Evolutionary conservation across 441 rosid species (phyloP).

Genomic region (Arabidopsis hybrid): DNA sequence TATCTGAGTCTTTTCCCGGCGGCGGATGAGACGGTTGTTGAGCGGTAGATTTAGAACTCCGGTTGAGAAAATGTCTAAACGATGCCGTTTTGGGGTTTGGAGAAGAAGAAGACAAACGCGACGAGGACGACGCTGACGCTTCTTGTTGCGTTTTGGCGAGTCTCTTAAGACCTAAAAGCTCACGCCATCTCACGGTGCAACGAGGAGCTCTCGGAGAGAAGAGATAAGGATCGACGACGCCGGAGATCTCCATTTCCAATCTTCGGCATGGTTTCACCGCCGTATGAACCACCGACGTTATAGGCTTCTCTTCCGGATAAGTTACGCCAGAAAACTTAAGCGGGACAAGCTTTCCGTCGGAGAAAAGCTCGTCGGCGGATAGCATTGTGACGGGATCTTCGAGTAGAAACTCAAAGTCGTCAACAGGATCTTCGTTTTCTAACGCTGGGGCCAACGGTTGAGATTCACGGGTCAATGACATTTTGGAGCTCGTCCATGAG

Average conservation of each 20-base stretch:
- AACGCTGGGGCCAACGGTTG: constrained; percentile 33
- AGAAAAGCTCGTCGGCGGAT: constrained; percentile 91
- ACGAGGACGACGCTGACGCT: constrained; percentile 5
- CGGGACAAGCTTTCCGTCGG: constrained; percentile 86
- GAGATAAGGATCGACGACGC: constrained; percentile 56
- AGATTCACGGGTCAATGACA: constrained; percentile 50
- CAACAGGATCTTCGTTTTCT: constrained; percentile 43
- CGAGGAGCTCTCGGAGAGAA: constrained; percentile 88
- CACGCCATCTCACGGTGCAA: constrained; percentile 92
- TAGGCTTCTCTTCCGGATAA: constrained; percentile 30
- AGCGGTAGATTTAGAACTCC: constrained; percentile 59
- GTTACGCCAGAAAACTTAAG: constrained; percentile 53
- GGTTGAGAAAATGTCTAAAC: constrained; percentile 70
- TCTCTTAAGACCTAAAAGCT: constrained; percentile 75
- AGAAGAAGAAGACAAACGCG: constrained; percentile 37
- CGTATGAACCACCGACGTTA: constrained; percentile 40
- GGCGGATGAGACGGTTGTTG: constrained; percentile 53
- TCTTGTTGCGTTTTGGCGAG: constrained; percentile 45
- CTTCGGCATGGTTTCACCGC: constrained; percentile 45
- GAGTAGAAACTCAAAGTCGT: constrained; percentile 77
- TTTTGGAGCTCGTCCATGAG: constrained; percentile 59
- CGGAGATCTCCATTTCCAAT: constrained; percentile 51
- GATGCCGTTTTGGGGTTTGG: constrained; percentile 48
- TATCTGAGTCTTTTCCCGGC: constrained; percentile 59
- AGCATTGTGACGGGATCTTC: constrained; percentile 77